Evolutionary conservation across 495 filamentous ascomycete species (phyloP).

Genomic region (Terfezia claveryi): DNA sequence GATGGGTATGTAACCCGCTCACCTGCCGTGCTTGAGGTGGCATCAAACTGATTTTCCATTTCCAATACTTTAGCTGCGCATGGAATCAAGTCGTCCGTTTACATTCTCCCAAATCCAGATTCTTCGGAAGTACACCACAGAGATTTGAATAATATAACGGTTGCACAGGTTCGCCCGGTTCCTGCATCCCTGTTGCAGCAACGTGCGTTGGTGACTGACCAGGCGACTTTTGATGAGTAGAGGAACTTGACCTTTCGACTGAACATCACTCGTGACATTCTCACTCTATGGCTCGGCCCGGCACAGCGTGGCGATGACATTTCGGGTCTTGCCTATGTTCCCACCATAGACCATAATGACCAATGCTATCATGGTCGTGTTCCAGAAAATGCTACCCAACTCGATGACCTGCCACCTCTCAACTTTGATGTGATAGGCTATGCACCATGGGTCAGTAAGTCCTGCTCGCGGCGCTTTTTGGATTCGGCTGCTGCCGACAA

Average conservation of each 20-base stretch:
- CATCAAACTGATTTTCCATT: too few species aligned
- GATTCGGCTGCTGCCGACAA: slow-evolving; percentile 34
- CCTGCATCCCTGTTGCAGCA: too few species aligned
- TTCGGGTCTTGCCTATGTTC: slow-evolving; percentile 60
- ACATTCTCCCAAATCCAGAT: not conserved
- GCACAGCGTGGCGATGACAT: slow-evolving; percentile 10
- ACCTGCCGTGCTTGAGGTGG: too few species aligned
- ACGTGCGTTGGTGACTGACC: too few species aligned
- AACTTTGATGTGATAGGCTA: slow-evolving; percentile 40
- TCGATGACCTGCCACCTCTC: slow-evolving; percentile 44
- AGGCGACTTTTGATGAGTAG: not conserved
- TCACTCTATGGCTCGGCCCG: slow-evolving; percentile 12
- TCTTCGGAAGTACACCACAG: too few species aligned
- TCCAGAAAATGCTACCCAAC: slow-evolving; percentile 51
- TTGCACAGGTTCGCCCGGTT: too few species aligned
- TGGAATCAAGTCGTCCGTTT: not conserved
- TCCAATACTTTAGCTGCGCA: not conserved
- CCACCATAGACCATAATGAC: slow-evolving; percentile 33
- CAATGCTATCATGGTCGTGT: slow-evolving; percentile 42
- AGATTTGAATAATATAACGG: too few species aligned
- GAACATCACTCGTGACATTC: slow-evolving; percentile 8
- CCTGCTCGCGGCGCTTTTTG: slow-evolving; percentile 50
- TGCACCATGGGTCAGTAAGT: slow-evolving; percentile 63
- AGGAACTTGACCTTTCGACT: slow-evolving; percentile 14
- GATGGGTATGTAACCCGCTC: too few species aligned